These are phyloP conservation scores for Alternaria triticimaculans DNA, from an alignment of 2,329 filamentous ascomycete species.

Conservation along the genomic window DNA sequence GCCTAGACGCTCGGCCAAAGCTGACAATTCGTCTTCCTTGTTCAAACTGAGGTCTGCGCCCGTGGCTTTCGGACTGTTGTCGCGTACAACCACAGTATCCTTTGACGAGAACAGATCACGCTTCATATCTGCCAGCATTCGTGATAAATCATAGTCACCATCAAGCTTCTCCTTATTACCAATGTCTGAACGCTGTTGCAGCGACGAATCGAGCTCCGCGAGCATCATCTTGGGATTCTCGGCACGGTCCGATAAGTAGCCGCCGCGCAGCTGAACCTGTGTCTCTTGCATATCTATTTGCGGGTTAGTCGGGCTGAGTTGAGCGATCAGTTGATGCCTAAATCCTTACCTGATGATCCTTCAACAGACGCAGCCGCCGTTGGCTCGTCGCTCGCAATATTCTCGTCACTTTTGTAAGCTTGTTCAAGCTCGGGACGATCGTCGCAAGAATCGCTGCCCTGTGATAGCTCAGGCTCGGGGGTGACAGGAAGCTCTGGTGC, in stretches of 20 bases:
- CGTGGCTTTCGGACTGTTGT: neutral
- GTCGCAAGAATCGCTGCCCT: neutral
- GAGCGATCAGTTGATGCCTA: neutral
- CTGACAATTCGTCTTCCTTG: neutral
- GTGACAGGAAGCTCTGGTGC: neutral
- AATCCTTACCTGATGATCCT: neutral
- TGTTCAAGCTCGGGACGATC: neutral
- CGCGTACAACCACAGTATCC: neutral
- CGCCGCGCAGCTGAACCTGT: neutral
- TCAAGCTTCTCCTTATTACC: neutral
- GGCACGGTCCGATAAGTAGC: neutral
- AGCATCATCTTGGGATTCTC: constrained; percentile 10
- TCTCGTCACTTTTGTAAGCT: neutral
- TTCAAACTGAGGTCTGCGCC: neutral
- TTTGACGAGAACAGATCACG: neutral
- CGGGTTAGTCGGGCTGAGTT: neutral
- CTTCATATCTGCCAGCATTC: neutral
- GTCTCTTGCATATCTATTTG: neutral
- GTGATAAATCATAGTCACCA: neutral
- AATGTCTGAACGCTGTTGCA: neutral
- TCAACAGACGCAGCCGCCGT: neutral
- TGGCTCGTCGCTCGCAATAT: neutral
- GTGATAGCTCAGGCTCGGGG: neutral
- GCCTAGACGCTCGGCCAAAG: neutral
- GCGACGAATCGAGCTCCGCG: constrained; percentile 3